Evolutionary conservation across 2,329 filamentous ascomycete genomes (phyloP).

Genomic region (Eurotiales sp.): DNA sequence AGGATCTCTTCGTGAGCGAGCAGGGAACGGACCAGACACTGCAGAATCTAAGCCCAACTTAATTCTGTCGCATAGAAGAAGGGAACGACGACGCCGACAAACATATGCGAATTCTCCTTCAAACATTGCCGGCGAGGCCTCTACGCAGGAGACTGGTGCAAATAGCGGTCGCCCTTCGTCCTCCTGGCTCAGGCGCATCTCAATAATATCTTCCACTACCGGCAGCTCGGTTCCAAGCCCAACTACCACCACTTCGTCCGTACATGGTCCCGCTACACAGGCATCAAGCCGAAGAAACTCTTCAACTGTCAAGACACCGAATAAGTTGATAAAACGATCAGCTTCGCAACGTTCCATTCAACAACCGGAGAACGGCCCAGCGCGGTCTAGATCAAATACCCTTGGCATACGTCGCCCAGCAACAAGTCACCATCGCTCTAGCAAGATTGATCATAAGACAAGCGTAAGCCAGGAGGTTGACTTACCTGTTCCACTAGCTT

Average conservation of each 20-base stretch:
- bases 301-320: slow-evolving; percentile 40
- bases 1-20: slow-evolving; percentile 16
- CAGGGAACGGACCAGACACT: slow-evolving; percentile 14
- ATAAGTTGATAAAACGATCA: slow-evolving; percentile 62
- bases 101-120: slow-evolving; percentile 32
- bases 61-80: slow-evolving; percentile 16
- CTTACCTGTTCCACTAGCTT: neutral
- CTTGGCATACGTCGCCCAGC: slow-evolving; percentile 55
- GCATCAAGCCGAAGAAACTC: slow-evolving; percentile 38
- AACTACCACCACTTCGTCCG: slow-evolving; percentile 50
- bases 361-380: slow-evolving; percentile 28
- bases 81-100: slow-evolving; percentile 34
- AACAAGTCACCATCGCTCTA: slow-evolving; percentile 61
- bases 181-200: slow-evolving; percentile 57
- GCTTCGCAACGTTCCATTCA: slow-evolving; percentile 50
- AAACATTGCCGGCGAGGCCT: slow-evolving; percentile 24
- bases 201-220: slow-evolving; percentile 41
- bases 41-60: slow-evolving; percentile 18
- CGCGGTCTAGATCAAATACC: slow-evolving; percentile 37
- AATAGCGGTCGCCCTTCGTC: slow-evolving; percentile 40
- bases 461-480: slow-evolving; percentile 7
- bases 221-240: slow-evolving; percentile 48
- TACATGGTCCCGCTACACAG: slow-evolving; percentile 53
- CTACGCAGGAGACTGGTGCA: slow-evolving; percentile 17
- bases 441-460: slow-evolving; percentile 42